Evolutionary conservation across 1,284 basidiomycete species (phyloP), one percentile per base, ranked within the genome.

Genomic region (Fomitopsis palustris): DNA sequence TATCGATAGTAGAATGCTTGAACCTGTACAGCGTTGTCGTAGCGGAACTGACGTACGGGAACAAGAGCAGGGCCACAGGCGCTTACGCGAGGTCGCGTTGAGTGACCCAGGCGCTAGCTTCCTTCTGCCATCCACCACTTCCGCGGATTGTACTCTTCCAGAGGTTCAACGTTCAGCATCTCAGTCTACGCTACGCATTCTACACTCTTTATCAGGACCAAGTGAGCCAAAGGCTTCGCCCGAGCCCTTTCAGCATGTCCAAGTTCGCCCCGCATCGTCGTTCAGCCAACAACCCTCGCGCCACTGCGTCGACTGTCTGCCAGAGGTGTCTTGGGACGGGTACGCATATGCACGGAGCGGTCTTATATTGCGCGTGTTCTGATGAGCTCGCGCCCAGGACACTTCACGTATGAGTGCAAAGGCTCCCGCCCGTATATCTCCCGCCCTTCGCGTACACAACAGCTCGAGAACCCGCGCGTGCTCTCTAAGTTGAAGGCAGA

Each of bases 331-430:
- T 92, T 31, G 74, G 78, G 43, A 78, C 79, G 70, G 89, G 89
- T 86, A 39, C 62, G 75, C 35, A 25, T 38, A 27, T 43, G 29
- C 12, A 17, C 27, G 14, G 29, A 42, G 14, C 3, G n/a, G 31
- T 19, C 4, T 21, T 8, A 5, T 31, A 10, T n/a, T 33, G 23
- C 19, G 4, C 8, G 52, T 35, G 10, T 33, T 58, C 49, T 21
- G 19, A 45, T 57, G 19, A 37, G 21, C 16, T 53, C 6, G 27
- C 45, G 25, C 23, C 43, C 64, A 89, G 90, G 90, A 0, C 90
- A 92, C 70, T 93, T 84, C 69, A 93, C 83, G 29, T 93, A 85
- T 66, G 81, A 92, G 73, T 93, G 90, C 79, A 92, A 90, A 72
- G 77, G 77, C 9, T 66, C 78, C 42, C 81, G 88, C 3, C 88